Evolutionary conservation across 495 filamentous ascomycete genomes (phyloP).

Genomic region (Penicillium longicatenatum): DNA sequence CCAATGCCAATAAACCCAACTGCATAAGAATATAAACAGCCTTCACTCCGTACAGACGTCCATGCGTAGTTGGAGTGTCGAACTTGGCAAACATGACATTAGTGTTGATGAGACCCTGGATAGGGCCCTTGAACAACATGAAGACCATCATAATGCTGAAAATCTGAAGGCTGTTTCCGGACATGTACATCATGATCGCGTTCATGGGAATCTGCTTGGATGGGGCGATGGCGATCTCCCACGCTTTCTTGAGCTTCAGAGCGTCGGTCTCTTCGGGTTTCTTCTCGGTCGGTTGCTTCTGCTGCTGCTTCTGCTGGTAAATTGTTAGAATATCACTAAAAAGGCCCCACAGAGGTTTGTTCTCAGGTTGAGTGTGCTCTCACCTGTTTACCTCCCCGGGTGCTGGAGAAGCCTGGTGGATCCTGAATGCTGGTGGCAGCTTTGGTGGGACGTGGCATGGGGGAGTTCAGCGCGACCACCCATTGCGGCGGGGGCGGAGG

Average conservation of each 20-base stretch:
- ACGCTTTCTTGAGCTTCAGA: constrained; percentile 96
- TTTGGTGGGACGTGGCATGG: constrained; percentile 57
- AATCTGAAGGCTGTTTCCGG: constrained; percentile 96
- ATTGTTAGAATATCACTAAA: neutral
- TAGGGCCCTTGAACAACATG: constrained; percentile 96
- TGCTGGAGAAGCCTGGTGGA: constrained; percentile 80
- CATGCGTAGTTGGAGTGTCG: constrained; percentile 78
- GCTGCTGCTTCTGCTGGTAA: constrained; percentile 34
- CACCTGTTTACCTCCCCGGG: constrained; percentile 47
- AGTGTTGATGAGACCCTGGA: constrained; percentile 78
- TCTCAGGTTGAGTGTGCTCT: constrained; percentile 9
- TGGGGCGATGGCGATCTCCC: constrained; percentile 94
- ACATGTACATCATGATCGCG: constrained; percentile 99
- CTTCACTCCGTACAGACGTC: constrained; percentile 77
- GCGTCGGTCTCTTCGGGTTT: constrained; percentile 82
- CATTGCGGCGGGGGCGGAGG: constrained; percentile 70
- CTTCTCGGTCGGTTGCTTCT: constrained; percentile 38
- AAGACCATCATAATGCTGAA: constrained; percentile 99
- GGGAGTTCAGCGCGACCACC: constrained; percentile 73
- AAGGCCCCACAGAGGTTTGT: constrained; percentile 14
- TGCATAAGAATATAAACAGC: constrained; percentile 86
- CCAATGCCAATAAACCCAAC: constrained; percentile 75
- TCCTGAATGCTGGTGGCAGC: constrained; percentile 71
- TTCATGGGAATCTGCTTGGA: constrained; percentile 97
- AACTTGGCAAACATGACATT: constrained; percentile 83